A percentile compares a stretch with the other conserved stretches of the same genome.
These are phyloP conservation scores for Fusarium stilboides DNA, from an alignment of 2,329 filamentous ascomycete species.

Conservation along the genomic window DNA sequence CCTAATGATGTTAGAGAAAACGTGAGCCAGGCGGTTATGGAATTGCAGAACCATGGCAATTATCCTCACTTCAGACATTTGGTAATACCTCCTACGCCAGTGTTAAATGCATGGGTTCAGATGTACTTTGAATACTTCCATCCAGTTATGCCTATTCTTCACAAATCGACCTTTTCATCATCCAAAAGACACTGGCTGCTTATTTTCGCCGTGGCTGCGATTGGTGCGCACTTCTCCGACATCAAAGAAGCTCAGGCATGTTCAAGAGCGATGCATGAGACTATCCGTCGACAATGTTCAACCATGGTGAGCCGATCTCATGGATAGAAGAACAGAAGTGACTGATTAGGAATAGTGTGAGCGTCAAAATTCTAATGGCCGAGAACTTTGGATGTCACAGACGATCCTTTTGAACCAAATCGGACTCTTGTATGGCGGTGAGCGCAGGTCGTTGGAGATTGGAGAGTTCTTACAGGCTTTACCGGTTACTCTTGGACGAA, in stretches of 20 bases:
- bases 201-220: conserved; percentile 7
- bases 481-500: background rate
- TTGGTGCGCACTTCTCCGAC: conserved; percentile 11
- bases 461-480: conserved; percentile 11
- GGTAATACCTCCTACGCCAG: conserved; percentile 1
- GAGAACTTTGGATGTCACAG: conserved; percentile 26
- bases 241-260: conserved; percentile 8
- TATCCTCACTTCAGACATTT: conserved; percentile 17
- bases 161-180: conserved; percentile 7
- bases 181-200: conserved; percentile 19
- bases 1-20: background rate
- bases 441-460: conserved; percentile 15
- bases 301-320: conserved; percentile 1
- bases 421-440: conserved; percentile 10
- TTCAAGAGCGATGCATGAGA: conserved; percentile 16
- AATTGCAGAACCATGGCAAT: background rate
- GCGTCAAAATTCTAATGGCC: background rate
- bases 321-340: no score
- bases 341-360: conserved; percentile 5
- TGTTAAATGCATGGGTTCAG: conserved; percentile 6
- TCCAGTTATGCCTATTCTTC: conserved; percentile 7
- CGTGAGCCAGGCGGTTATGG: background rate
- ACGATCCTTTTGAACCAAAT: conserved; percentile 9
- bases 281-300: conserved; percentile 1
- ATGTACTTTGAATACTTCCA: conserved; percentile 21